phyloP scores from a whole-genome alignment of 225 moss, liverwort and hornwort species.

The Sphagnum tenellum region DNA sequence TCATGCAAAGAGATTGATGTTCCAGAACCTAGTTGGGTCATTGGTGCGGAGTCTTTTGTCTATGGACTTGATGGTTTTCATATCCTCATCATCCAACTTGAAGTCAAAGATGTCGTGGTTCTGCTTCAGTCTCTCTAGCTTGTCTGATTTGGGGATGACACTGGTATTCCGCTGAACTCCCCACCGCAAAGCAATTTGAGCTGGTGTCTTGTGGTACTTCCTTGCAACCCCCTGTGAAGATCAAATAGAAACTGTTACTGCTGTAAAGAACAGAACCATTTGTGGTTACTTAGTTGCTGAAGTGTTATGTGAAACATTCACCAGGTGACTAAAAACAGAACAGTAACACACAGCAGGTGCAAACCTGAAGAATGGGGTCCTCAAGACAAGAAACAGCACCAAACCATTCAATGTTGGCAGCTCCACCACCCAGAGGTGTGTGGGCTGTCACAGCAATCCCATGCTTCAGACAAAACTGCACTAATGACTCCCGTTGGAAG shows the following conservation, averaged over 20 bases:
- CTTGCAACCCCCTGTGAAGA: constrained; percentile 36
- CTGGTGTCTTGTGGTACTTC: constrained; percentile 65
- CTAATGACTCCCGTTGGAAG: constrained; percentile 77
- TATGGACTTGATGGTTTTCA: constrained; percentile 39
- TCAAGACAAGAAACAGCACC: constrained; percentile 59
- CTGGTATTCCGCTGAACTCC: constrained; percentile 64
- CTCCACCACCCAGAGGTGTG: constrained; percentile 85
- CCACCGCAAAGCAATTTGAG: constrained; percentile 79
- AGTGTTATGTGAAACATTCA: too few species aligned
- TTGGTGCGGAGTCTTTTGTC: constrained; percentile 68
- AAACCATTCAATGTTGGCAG: constrained; percentile 61
- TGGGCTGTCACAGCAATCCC: constrained; percentile 74
- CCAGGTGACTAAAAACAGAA: too few species aligned
- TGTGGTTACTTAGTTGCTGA: too few species aligned
- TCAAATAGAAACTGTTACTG: too few species aligned
- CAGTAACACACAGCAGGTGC: background rate
- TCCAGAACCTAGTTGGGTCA: constrained; percentile 60
- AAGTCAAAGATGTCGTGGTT: constrained; percentile 60
- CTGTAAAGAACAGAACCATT: too few species aligned
- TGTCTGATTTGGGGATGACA: constrained; percentile 87
- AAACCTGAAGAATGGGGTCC: constrained; percentile 58
- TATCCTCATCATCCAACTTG: constrained; percentile 45
- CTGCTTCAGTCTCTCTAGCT: constrained; percentile 53
- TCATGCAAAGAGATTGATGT: constrained; percentile 52
- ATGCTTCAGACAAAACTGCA: constrained; percentile 80